Conservation (phyloP, 495 filamentous ascomycete genomes). For the Cryomyces antarcticus region DNA sequence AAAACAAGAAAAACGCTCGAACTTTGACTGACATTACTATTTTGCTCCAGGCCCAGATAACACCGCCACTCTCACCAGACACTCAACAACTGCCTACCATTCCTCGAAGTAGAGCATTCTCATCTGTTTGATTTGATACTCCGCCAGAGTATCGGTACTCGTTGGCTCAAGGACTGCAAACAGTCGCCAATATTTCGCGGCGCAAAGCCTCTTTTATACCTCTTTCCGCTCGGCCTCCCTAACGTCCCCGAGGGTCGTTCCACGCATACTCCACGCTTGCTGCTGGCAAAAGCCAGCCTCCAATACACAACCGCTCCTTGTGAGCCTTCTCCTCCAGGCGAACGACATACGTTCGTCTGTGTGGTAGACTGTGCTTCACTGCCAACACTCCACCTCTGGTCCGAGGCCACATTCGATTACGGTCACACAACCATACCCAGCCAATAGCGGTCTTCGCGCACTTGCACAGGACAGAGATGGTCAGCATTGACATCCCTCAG, state of each 20-base stretch:
- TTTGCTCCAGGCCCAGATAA: conserved; percentile 63
- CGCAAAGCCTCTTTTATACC: conserved; percentile 61
- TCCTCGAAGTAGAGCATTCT: conserved; percentile 43
- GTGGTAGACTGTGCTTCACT: conserved; percentile 52
- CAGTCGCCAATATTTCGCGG: conserved; percentile 70
- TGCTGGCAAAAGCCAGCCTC: conserved; percentile 25
- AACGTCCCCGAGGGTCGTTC: conserved; percentile 37
- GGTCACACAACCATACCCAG: background rate
- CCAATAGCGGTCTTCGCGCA: background rate
- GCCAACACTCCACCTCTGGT: conserved; percentile 12
- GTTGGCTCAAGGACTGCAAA: conserved; percentile 42
- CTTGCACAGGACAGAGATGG: conserved; percentile 41
- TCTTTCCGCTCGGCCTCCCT: conserved; percentile 71
- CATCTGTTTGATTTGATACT: conserved; percentile 89
- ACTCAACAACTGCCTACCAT: conserved; percentile 8
- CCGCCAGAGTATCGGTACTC: conserved; percentile 68
- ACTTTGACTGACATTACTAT: background rate
- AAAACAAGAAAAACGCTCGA: background rate
- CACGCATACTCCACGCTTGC: conserved; percentile 24
- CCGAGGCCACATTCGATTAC: background rate
- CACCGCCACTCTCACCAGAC: conserved; percentile 26
- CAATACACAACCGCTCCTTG: conserved; percentile 19
- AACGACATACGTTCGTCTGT: conserved; percentile 79
- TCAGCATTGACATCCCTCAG: conserved; percentile 57
- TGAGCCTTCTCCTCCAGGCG: conserved; percentile 92